Conservation (phyloP, 768 basidiomycete genomes). For the Lentinula sp. region DNA sequence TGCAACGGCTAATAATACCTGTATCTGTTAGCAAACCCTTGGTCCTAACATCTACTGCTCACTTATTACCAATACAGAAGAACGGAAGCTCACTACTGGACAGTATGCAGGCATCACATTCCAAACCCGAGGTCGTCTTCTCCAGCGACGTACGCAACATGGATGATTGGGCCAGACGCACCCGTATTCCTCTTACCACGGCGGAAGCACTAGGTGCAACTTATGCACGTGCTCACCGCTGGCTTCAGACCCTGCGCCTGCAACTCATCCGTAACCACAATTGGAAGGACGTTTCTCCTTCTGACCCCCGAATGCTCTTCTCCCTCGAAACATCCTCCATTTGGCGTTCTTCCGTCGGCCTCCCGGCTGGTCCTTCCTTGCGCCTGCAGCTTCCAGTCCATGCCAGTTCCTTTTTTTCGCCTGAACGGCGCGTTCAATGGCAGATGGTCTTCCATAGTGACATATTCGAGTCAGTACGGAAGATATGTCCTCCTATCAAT, state of each 20-base stretch:
- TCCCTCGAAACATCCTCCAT: conserved; percentile 74
- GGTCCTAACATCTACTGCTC: background rate
- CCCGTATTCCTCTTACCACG: conserved; percentile 75
- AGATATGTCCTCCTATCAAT: conserved; percentile 62
- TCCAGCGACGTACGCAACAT: conserved; percentile 76
- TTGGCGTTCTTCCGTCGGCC: conserved; percentile 68
- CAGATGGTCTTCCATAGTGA: conserved; percentile 85
- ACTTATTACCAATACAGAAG: background rate
- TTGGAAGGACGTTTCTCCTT: conserved; percentile 56
- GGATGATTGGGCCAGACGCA: conserved; percentile 78
- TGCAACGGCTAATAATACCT: background rate
- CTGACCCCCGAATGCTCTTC: conserved; percentile 71
- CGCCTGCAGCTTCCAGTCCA: conserved; percentile 71
- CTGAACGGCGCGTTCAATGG: conserved; percentile 81
- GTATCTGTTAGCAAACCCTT: background rate
- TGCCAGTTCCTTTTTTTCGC: conserved; percentile 81
- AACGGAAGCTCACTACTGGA: background rate
- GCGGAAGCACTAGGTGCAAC: conserved; percentile 77
- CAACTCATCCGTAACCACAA: conserved; percentile 64
- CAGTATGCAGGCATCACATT: conserved; percentile 5
- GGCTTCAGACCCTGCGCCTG: conserved; percentile 58
- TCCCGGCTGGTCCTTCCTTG: conserved; percentile 72
- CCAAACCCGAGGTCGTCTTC: conserved; percentile 60
- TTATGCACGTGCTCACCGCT: conserved; percentile 76
- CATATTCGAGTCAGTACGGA: conserved; percentile 65